Evolutionary conservation across 2,329 filamentous ascomycete species (phyloP), one percentile per base, ranked within the genome.

Genomic region (Pyrenochaeta sp.): DNA sequence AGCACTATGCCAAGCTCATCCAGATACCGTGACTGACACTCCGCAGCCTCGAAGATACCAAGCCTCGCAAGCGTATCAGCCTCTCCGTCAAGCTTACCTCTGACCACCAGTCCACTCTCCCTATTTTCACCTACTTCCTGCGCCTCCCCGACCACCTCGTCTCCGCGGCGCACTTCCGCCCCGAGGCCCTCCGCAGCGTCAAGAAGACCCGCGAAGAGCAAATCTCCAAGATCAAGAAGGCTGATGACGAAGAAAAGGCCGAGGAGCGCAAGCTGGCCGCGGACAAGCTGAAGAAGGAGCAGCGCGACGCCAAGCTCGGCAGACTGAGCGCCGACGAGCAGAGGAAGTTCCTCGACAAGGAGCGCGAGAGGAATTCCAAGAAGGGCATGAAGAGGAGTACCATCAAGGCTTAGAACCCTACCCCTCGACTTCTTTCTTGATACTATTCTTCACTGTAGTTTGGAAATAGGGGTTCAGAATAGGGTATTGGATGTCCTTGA

Each of bases 101-200:
- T 21, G 37, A 66, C 26, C 54, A 81, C 2, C 73, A 79, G 59
- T 80, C 84, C 69, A 83, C 90, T n/a, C 67, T 88, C 14, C 86
- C 90, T 18, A 74, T 97, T 48, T 91, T 96, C 77, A 76, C 81
- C 24, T 85, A 88, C 74, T 96, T 94, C 78, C 73, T 96, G 41
- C 88, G 89, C 53, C 76, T 96, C n/a, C 82, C 90, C 27, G 94
- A 99, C 69, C 77, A 82, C 58, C 87, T 99, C 35, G 90, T 87
- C 43, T 77, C 83, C 42, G 74, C 75, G 18, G 92, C 84, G 8
- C 92, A 90, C 73, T 96, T 96, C 85, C 89, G 94, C 9, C 84
- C 89, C 24, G 77, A 97, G 77, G 91, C 96, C 22, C 76, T 87
- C 69, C 89, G 89, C 72, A 96, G 95, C 79, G 81, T 99, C 57